These are phyloP conservation scores for Fusarium camptoceras DNA, from an alignment of 2,329 filamentous ascomycete species.

Conservation along the genomic window DNA sequence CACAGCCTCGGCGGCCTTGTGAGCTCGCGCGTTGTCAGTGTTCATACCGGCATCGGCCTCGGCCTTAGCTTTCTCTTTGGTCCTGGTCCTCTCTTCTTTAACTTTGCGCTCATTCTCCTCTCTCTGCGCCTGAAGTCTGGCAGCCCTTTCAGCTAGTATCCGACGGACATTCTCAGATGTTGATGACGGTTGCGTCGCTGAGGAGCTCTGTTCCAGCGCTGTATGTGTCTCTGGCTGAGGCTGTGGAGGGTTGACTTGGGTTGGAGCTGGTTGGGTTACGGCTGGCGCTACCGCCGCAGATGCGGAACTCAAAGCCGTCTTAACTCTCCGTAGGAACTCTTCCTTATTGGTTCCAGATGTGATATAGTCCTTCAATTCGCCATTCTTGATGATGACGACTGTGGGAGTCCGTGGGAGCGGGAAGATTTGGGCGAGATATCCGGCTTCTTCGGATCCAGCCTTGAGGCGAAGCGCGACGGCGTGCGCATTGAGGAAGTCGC, in stretches of 20 bases:
- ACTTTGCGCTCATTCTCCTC: constrained; percentile 59
- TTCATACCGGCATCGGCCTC: constrained; percentile 53
- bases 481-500: constrained; percentile 66
- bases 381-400: constrained; percentile 83
- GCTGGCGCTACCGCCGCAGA: constrained; percentile 28
- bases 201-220: constrained; percentile 29
- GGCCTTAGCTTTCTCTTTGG: constrained; percentile 60
- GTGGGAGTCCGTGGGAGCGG: constrained; percentile 83
- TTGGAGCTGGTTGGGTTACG: constrained; percentile 27
- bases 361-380: constrained; percentile 81
- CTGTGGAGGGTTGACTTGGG: constrained; percentile 29
- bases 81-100: constrained; percentile 62
- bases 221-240: constrained; percentile 38
- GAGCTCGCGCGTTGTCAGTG: constrained; percentile 50
- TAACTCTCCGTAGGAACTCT: constrained; percentile 68
- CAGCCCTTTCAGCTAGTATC: constrained; percentile 64
- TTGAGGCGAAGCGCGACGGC: constrained; percentile 77
- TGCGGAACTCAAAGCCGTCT: constrained; percentile 50
- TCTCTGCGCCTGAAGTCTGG: constrained; percentile 57
- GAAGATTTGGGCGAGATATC: constrained; percentile 84
- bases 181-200: constrained; percentile 38
- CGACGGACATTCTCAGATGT: constrained; percentile 51
- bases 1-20: constrained; percentile 65
- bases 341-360: constrained; percentile 71
- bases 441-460: constrained; percentile 82